Percentiles rank a stretch among this genome's conserved stretches.
Conservation (phyloP, 177 flowering plant species). For the Vitis hybrid region DNA sequence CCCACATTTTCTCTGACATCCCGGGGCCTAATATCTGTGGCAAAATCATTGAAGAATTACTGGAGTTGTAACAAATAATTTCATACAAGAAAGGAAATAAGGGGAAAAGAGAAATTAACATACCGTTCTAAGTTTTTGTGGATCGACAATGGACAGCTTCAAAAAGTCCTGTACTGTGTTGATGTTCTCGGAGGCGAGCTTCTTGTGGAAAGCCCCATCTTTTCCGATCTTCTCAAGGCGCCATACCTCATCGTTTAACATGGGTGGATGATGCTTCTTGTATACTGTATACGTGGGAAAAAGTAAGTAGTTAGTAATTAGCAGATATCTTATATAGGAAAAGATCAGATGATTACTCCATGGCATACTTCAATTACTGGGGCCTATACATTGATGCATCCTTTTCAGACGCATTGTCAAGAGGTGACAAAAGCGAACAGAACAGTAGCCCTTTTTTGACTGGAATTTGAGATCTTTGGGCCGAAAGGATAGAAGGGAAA, state of each 20-base stretch:
- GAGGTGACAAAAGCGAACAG: too few relatives aligned
- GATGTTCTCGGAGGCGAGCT: slow-evolving; percentile 33
- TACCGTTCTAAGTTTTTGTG: slow-evolving; percentile 47
- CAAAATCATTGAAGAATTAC: neutral
- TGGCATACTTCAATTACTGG: too few relatives aligned
- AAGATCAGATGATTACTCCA: too few relatives aligned
- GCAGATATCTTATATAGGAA: too few relatives aligned
- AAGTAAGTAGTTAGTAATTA: too few relatives aligned
- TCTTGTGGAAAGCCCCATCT: slow-evolving; percentile 72
- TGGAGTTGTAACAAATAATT: neutral
- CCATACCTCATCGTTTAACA: slow-evolving; percentile 73
- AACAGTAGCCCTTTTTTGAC: too few relatives aligned
- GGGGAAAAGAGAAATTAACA: neutral
- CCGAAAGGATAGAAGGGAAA: too few relatives aligned
- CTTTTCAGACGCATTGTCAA: too few relatives aligned
- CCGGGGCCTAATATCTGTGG: slow-evolving; percentile 63
- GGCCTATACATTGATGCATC: too few relatives aligned
- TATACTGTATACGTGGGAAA: slow-evolving; percentile 41
- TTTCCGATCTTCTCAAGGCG: slow-evolving; percentile 79
- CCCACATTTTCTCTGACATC: slow-evolving; percentile 86
- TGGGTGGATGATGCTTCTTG: slow-evolving; percentile 78
- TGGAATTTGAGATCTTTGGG: too few relatives aligned
- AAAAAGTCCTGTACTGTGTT: slow-evolving; percentile 70
- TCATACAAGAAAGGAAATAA: neutral
- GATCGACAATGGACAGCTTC: slow-evolving; percentile 44